phyloP scores from a whole-genome alignment of 2,329 filamentous ascomycete species.

The Fusarium sp. region DNA sequence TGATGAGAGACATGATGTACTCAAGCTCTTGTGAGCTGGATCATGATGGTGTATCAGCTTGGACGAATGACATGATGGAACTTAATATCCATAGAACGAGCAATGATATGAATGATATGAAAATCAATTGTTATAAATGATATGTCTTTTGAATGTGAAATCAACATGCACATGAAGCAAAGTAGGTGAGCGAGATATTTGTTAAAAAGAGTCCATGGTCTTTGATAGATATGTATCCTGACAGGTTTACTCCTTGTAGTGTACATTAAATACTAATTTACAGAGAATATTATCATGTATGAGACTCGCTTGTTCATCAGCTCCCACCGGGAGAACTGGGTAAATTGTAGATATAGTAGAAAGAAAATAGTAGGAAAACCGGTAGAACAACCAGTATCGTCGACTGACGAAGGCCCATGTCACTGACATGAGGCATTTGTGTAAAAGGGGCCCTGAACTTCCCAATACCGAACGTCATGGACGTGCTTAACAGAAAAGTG shows the following conservation, averaged over 20 bases:
- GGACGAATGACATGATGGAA: slow-evolving; percentile 26
- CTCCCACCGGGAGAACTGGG: slow-evolving; percentile 24
- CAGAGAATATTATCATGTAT: slow-evolving; percentile 32
- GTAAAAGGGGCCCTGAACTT: neutral
- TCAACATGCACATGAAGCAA: neutral
- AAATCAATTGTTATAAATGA: neutral
- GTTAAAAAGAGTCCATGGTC: neutral
- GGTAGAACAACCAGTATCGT: slow-evolving; percentile 33
- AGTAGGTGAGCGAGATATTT: neutral
- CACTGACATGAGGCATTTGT: slow-evolving; percentile 28
- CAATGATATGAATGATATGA: slow-evolving; percentile 40
- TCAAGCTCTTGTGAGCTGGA: slow-evolving; percentile 8
- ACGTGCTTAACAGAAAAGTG: neutral
- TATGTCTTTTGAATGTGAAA: neutral
- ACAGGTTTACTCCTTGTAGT: slow-evolving; percentile 15
- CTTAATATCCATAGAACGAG: slow-evolving; percentile 45
- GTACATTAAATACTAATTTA: slow-evolving; percentile 36
- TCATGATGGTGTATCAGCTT: slow-evolving; percentile 14
- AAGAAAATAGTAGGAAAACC: slow-evolving; percentile 1
- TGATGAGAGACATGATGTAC: slow-evolving; percentile 38
- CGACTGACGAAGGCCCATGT: slow-evolving; percentile 35
- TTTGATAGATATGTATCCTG: slow-evolving; percentile 1
- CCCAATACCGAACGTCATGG: neutral
- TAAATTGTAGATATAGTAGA: neutral
- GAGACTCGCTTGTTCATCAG: slow-evolving; percentile 14